phyloP scores from a whole-genome alignment of 305 asterid species.

The Fraxinus latifolia region DNA sequence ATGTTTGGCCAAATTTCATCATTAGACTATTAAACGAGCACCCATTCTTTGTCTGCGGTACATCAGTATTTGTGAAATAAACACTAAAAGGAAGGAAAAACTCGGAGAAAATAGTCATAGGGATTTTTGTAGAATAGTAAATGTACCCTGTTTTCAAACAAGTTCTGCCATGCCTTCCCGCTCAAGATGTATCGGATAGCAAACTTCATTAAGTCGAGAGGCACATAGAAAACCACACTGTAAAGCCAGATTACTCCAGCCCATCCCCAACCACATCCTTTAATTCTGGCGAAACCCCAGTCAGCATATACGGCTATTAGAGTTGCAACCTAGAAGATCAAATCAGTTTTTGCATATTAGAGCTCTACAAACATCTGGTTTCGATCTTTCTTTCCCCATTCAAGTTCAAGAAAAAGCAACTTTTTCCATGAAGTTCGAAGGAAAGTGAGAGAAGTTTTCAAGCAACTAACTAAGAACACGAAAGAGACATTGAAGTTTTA shows the following conservation, averaged over 20 bases:
- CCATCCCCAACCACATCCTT: constrained; percentile 87
- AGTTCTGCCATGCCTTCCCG: constrained; percentile 51
- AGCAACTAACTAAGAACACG: neutral
- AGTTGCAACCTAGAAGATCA: constrained; percentile 42
- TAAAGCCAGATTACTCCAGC: constrained; percentile 75
- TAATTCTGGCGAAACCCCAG: constrained; percentile 55
- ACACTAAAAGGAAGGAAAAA: neutral
- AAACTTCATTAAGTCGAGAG: constrained; percentile 60
- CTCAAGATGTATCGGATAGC: constrained; percentile 47
- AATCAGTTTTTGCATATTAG: neutral
- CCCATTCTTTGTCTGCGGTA: neutral
- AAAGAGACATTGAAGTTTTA: constrained; percentile 11
- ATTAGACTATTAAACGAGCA: neutral
- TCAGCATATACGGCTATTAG: constrained; percentile 54
- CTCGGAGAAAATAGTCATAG: neutral
- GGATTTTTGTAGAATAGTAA: neutral
- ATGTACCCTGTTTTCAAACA: constrained; percentile 48
- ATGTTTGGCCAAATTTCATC: neutral
- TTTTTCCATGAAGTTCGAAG: too few relatives aligned
- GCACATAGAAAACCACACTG: constrained; percentile 51
- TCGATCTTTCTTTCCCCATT: neutral
- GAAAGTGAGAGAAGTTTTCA: neutral
- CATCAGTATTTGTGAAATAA: neutral
- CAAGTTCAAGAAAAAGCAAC: neutral
- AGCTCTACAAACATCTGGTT: neutral